Base-by-base conservation (phyloP, 192 early-diverging fungal genomes). In the Dissophora globulifera region DNA sequence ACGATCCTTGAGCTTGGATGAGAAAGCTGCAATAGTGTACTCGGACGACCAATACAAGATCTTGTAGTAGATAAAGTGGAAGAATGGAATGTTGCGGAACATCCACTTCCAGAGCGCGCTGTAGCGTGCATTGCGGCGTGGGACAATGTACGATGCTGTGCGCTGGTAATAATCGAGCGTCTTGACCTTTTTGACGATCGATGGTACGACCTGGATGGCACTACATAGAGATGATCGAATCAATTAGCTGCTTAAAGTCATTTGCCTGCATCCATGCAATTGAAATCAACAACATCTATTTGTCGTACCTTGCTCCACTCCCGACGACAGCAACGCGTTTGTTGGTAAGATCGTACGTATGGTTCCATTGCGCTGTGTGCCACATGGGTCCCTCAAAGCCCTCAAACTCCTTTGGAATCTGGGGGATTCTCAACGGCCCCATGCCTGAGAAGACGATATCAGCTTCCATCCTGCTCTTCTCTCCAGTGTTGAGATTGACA, bases 391-490 rank as follows among this genome's bases (percentile, higher is more conserved):
- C 78, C 10, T 69, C 53, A 66, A 79, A 79, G 3, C 29, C 22
- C 22, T 83, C 65, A 54, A 82, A 80, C 58, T 79, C 67, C 23
- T 78, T 62, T 23, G 86, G 86, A 38, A 75, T 54, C 27, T 59
- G 42, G 0, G 87, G 83, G 31, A 82, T 51, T 42, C 78, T 67
- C 11, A 88, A 62, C 5, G 79, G 72, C 9, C 87, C 87, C 49
- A 83, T 62, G 20, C 72, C 85, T 2, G 69, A 67, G 41, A 86
- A 83, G 9, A 69, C 67, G 16, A 69, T 30, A 38, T 69, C 67
- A 19, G 58, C 67, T 12, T 69, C 58, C 23, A 29, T 47, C 27
- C 22, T 51, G 7, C 43, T 49, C 1, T 13, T 23, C 16, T 47
- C 43, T 22, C 67, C 67, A 52, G 43, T 69, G 50, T 61, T 55